These are phyloP conservation scores for Leptographium radiaticola DNA, from an alignment of 2,329 filamentous ascomycete genomes.

Conservation along the genomic window DNA sequence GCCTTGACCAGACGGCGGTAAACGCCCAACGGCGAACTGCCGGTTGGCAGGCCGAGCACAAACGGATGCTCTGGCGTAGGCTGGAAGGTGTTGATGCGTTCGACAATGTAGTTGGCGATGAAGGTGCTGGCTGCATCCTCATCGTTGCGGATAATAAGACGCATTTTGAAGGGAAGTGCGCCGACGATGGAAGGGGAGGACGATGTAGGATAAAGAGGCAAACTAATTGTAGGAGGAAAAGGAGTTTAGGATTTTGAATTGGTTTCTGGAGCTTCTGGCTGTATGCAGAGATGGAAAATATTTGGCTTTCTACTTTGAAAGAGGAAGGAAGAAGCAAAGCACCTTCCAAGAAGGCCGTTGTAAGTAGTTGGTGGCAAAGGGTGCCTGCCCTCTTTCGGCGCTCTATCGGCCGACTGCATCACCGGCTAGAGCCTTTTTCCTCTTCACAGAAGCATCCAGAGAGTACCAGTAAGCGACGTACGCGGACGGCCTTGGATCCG, in stretches of 20 bases:
- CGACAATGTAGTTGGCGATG: conserved; percentile 61
- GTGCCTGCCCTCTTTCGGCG: not conserved
- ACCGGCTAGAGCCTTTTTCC: not conserved
- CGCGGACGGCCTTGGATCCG: not conserved
- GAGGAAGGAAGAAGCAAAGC: not conserved
- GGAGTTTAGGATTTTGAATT: not conserved
- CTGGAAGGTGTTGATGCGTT: conserved; percentile 54
- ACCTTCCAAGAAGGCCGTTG: not conserved
- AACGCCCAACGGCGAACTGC: conserved; percentile 55
- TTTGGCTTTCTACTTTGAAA: too few relatives aligned
- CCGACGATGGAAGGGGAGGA: not conserved
- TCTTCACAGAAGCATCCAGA: not conserved
- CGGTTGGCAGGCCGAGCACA: conserved; percentile 60
- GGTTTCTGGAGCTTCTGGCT: too few relatives aligned
- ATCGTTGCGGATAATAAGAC: conserved; percentile 59
- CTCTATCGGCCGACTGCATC: not conserved
- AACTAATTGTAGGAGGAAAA: too few relatives aligned
- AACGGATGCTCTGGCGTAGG: conserved; percentile 54
- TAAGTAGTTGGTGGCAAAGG: not conserved
- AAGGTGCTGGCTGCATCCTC: conserved; percentile 49
- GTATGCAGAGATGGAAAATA: too few relatives aligned
- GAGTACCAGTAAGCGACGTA: not conserved
- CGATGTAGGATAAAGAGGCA: not conserved
- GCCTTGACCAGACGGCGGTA: conserved; percentile 54
- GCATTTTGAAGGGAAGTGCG: conserved; percentile 35